These are phyloP conservation scores for Cryphonectria naterciae DNA, from an alignment of 2,329 filamentous ascomycete genomes.

Conservation along the genomic window DNA sequence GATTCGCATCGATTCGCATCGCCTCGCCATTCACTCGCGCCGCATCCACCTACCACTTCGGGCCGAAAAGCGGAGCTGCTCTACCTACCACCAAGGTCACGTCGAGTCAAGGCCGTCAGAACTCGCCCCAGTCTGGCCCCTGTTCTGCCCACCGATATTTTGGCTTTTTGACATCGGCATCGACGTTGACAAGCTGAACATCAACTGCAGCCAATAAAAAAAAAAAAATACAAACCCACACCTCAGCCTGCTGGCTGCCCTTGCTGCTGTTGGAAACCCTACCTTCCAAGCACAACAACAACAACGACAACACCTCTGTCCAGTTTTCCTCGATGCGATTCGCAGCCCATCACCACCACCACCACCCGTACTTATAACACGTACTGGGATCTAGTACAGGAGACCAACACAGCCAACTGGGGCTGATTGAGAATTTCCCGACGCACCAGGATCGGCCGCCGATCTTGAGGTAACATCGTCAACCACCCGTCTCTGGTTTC, in stretches of 20 bases:
- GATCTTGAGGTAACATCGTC: conserved; percentile 14
- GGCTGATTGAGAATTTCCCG: conserved; percentile 4
- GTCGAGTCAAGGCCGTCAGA: conserved; percentile 7
- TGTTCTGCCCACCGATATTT: neutral
- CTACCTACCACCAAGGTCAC: conserved; percentile 1
- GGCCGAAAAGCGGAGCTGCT: conserved; percentile 14
- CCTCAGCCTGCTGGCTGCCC: neutral
- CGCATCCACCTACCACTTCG: conserved; percentile 14
- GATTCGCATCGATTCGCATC: conserved; percentile 8
- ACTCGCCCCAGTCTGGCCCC: conserved; percentile 1
- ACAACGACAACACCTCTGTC: neutral
- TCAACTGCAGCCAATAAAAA: neutral
- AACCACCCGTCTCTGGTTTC: neutral
- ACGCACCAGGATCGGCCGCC: conserved; percentile 3
- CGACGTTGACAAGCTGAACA: neutral
- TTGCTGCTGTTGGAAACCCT: neutral
- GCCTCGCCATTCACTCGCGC: conserved; percentile 4
- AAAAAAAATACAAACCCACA: neutral
- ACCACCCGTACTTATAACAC: neutral
- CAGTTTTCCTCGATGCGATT: neutral
- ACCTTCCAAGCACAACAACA: neutral
- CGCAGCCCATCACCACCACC: neutral
- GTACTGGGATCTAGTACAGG: neutral
- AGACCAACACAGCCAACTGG: conserved; percentile 6
- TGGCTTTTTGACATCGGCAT: conserved; percentile 1